Evolutionary conservation across 768 basidiomycete species (phyloP).

Genomic region (Mycena filopes): DNA sequence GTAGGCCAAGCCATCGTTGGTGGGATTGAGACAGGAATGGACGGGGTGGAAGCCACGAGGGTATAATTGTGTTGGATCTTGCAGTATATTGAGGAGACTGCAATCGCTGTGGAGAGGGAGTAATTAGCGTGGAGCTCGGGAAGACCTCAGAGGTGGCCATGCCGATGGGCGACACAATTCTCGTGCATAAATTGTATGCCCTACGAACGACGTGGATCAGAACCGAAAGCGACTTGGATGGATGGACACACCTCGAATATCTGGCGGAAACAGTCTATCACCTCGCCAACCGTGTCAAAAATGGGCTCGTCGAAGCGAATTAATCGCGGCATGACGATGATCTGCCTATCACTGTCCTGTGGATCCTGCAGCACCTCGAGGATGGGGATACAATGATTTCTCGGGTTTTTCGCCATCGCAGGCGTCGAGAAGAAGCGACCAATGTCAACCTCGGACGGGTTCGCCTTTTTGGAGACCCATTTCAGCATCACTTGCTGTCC

Average conservation of each 20-base stretch:
- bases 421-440: conserved; percentile 34
- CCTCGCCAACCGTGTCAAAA: conserved; percentile 39
- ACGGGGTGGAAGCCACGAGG: conserved; percentile 35
- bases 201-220: conserved; percentile 14
- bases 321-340: conserved; percentile 45
- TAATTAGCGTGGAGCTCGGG: neutral
- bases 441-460: conserved; percentile 40
- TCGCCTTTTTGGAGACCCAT: conserved; percentile 21
- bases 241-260: conserved; percentile 40
- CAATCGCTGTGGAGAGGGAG: conserved; percentile 26
- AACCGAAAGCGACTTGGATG: neutral
- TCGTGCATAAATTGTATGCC: conserved; percentile 39
- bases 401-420: conserved; percentile 8
- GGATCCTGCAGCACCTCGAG: conserved; percentile 34
- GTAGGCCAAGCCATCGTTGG: conserved; percentile 23
- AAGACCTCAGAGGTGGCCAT: neutral
- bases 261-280: conserved; percentile 42
- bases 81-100: conserved; percentile 34
- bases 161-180: conserved; percentile 38
- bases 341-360: conserved; percentile 15
- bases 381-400: conserved; percentile 42
- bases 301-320: conserved; percentile 31
- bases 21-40: conserved; percentile 25
- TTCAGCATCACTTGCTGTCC: conserved; percentile 30
- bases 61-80: conserved; percentile 35